Evolutionary conservation across 1,284 basidiomycete genomes (phyloP), one percentile per base, ranked within the genome.

Genomic region (Tilletiopsis washingtonensis): DNA sequence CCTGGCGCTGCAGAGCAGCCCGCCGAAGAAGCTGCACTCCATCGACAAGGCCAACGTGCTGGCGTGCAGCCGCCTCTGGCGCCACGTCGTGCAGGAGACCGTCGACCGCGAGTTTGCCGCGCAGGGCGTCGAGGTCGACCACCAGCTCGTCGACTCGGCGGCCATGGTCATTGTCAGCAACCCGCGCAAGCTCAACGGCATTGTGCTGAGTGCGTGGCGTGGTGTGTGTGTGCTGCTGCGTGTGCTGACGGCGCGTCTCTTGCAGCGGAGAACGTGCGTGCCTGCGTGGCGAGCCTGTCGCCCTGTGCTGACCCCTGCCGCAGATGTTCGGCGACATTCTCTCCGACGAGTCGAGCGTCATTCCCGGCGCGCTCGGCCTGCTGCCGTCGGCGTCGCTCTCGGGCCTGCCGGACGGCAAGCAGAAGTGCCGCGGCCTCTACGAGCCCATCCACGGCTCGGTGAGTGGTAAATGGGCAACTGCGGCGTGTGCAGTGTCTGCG

Each of bases 11-110:
- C 79, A 45, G 77, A 82, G 47, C 14, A 80, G 86, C 71, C 94
- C 94, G 3, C 90, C 93, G 17, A 80, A 93, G 42, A 80, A 83
- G 41, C 84, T 99, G 54, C 88, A 91, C 75, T 93, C 89, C 2
- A 81, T 99, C 75, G 94, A 99, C 80, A 99, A 99, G 77, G 94
- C 94, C 51, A 99, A 99, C 74, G 94, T 99, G 25, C 82, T 99
- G 45, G 94, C 94, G 36, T 90, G 84, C 65, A 93, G 88, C 37
- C 80, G 94, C 43, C 78, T 99, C 42, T 99, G 94, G 94, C 80
- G 94, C 52, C 89, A 84, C 73, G 68, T 71, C 19, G 70, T 71
- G 14, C 63, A 61, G 17, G 60, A 65, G 49, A 71, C 69, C 20
- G 58, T 73, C 39, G 67, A 71, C 47, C 27, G 37, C 4, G 62